Evolutionary conservation across 2,329 filamentous ascomycete genomes (phyloP).

Genomic region (Purpureocillium takamizusanense): DNA sequence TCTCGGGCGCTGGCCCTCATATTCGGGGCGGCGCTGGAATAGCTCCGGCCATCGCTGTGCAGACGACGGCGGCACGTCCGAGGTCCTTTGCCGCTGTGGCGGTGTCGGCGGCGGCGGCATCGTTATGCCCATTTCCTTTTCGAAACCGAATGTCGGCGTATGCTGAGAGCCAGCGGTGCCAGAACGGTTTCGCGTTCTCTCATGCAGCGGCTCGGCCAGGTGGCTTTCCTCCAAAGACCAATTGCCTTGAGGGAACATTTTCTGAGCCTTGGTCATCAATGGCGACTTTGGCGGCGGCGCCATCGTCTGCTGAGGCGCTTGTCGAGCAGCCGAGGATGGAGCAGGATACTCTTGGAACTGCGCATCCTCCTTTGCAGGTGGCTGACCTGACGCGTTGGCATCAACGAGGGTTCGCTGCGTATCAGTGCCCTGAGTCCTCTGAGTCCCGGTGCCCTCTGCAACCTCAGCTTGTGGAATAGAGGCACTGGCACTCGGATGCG

Average conservation of each 20-base stretch:
- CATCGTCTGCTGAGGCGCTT: too few species aligned
- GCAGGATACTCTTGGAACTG: too few species aligned
- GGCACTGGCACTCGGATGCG: too few species aligned
- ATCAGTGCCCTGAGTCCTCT: too few species aligned
- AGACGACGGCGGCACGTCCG: conserved; percentile 36
- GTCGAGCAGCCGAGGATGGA: too few species aligned
- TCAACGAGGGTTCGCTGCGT: too few species aligned
- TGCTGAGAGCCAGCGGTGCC: conserved; percentile 21
- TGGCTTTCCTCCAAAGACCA: conserved; percentile 46
- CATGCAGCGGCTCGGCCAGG: conserved; percentile 38
- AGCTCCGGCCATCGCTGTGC: conserved; percentile 40
- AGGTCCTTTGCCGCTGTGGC: conserved; percentile 4
- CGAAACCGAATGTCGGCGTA: conserved; percentile 27
- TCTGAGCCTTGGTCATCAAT: conserved; percentile 2
- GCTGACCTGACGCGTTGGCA: too few species aligned
- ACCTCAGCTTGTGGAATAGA: too few species aligned
- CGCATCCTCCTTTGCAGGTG: too few species aligned
- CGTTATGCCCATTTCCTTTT: conserved; percentile 41
- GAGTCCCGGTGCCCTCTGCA: too few species aligned
- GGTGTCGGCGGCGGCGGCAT: conserved; percentile 6
- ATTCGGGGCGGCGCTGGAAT: conserved; percentile 22
- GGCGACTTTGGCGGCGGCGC: too few species aligned
- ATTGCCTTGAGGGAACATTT: conserved; percentile 24
- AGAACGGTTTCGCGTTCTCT: conserved; percentile 21
- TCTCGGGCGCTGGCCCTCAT: conserved; percentile 5